Conservation (phyloP, 2,329 filamentous ascomycete species). For the Phyllosticta capitalensis region DNA sequence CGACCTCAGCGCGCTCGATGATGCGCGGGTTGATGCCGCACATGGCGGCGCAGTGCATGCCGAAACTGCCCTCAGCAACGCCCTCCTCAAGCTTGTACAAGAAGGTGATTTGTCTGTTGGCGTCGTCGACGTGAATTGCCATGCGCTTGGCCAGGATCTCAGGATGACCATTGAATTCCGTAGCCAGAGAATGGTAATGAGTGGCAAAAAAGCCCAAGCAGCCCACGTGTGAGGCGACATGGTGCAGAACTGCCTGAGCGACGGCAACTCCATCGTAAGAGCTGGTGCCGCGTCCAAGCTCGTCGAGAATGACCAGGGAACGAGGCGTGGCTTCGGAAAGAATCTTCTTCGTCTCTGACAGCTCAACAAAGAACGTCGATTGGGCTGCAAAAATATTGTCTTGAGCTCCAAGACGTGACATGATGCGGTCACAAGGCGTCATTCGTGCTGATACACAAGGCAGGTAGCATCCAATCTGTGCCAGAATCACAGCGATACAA, state of each 20-base stretch:
- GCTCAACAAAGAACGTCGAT: constrained; percentile 95
- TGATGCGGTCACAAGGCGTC: constrained; percentile 92
- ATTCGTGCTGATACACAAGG: constrained; percentile 73
- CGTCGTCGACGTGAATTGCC: constrained; percentile 88
- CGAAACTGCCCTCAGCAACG: constrained; percentile 91
- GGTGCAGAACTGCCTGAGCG: constrained; percentile 93
- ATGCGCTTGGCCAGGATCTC: constrained; percentile 82
- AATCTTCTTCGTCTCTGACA: constrained; percentile 97
- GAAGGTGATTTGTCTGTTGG: constrained; percentile 81
- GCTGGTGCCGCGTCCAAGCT: constrained; percentile 86
- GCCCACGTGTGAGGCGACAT: constrained; percentile 85
- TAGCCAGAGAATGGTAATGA: constrained; percentile 88
- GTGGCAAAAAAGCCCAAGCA: constrained; percentile 96
- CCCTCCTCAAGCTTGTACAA: constrained; percentile 89
- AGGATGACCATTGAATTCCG: constrained; percentile 81
- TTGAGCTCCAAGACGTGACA: constrained; percentile 94
- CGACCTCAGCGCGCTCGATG: constrained; percentile 77
- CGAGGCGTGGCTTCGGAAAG: constrained; percentile 86
- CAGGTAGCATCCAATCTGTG: constrained; percentile 88
- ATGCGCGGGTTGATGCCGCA: constrained; percentile 81
- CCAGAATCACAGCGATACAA: constrained; percentile 93
- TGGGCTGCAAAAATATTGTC: constrained; percentile 99
- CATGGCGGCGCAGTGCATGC: constrained; percentile 99
- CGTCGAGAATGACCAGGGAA: constrained; percentile 92
- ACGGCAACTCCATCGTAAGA: constrained; percentile 96